Conservation (phyloP, 2,329 filamentous ascomycete genomes). For the Emergomyces orientalis region DNA sequence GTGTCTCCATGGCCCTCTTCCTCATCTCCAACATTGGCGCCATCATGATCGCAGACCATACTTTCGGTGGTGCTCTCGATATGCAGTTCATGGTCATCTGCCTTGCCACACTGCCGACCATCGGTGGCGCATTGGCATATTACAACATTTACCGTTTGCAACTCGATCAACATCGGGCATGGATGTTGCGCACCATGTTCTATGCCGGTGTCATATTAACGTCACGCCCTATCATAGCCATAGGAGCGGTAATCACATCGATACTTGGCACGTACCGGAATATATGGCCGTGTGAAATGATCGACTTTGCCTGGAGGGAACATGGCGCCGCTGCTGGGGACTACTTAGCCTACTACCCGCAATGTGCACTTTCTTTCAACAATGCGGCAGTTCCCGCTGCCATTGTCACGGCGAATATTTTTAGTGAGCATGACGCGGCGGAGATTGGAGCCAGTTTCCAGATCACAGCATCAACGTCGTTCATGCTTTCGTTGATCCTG, state of each 20-base stretch:
- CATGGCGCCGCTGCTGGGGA: conserved; percentile 25
- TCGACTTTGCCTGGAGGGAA: conserved; percentile 35
- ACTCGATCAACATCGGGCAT: conserved; percentile 54
- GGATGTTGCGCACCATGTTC: conserved; percentile 51
- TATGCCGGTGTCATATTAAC: conserved; percentile 27
- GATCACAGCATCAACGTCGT: conserved; percentile 42
- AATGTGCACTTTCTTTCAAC: neutral
- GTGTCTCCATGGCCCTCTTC: conserved; percentile 43
- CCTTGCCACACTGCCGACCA: conserved; percentile 38
- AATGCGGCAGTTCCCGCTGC: neutral
- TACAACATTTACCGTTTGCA: conserved; percentile 51
- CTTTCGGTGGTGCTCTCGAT: conserved; percentile 47
- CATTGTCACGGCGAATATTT: conserved; percentile 3
- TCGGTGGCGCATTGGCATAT: conserved; percentile 39
- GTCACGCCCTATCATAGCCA: conserved; percentile 27
- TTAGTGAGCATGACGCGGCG: conserved; percentile 12
- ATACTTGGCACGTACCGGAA: conserved; percentile 26
- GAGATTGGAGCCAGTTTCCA: conserved; percentile 38
- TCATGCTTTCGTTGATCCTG: conserved; percentile 45
- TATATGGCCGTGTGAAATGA: conserved; percentile 39
- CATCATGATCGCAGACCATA: conserved; percentile 43
- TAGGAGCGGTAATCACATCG: conserved; percentile 35
- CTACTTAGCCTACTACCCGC: conserved; percentile 15
- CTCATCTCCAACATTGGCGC: conserved; percentile 40
- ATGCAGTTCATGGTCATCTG: conserved; percentile 40